Evolutionary conservation across 2,329 filamentous ascomycete species (phyloP), one percentile per base, ranked within the genome.

Genomic region (Aspergillus piperis): DNA sequence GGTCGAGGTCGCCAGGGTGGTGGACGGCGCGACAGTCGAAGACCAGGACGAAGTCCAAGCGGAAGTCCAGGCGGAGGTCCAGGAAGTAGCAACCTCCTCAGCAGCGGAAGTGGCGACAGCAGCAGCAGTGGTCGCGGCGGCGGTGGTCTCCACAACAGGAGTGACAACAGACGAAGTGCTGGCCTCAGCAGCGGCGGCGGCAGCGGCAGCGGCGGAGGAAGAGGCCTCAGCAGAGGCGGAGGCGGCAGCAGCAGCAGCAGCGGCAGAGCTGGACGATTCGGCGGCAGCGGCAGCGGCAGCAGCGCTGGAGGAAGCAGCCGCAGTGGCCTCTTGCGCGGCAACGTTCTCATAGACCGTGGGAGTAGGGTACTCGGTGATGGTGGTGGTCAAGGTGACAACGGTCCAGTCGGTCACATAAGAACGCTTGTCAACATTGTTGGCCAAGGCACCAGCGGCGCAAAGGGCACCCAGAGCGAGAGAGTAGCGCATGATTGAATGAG

Each of bases 361-460:
- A n/a, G 56, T 57, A 54, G 50, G 51, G 57, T 44, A 17, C 23
- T 54, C 64, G 41, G 73, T 74, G 51, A 77, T 68, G 23, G 73
- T 77, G 55, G 69, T 66, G 61, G 77, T 78, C 50, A 75, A 67
- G 39, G 75, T 77, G 54, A 73, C 67, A 47, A 73, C 61, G 32
- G 71, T 74, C 69, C 75, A 70, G 36, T 77, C 73, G 56, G 73
- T 59, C 41, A 64, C 59, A 30, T 73, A 73, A 32, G 68, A 69
- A 57, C 72, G 73, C 68, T 76, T 75, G 51, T 75, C 66, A 47
- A 74, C 42, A 21, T 73, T 73, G 44, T 69, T 69, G 55, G 71
- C 75, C 61, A 72, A 60, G 41, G 70, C 68, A 59, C 74, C 69
- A 36, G 71, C 67, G 52, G 74, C 75, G 69, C 71, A 75, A 59